These are phyloP conservation scores for Durusdinium trenchii DNA, from an alignment of 73 alveolate species.

Conservation along the genomic window DNA sequence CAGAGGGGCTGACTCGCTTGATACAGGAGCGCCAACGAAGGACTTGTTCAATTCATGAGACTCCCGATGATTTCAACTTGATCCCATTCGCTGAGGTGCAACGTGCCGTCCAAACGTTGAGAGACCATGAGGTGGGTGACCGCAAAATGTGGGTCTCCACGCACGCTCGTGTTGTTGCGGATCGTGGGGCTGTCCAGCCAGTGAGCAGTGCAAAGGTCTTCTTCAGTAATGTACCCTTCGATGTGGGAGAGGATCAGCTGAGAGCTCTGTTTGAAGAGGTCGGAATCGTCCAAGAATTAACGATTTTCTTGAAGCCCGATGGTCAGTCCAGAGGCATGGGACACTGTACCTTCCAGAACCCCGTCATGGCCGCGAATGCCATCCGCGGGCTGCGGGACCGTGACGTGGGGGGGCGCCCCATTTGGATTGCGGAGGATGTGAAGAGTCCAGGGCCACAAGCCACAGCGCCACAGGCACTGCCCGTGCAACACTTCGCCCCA, in stretches of 20 bases:
- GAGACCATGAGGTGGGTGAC: conserved; percentile 18
- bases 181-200: no score
- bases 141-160: conserved; percentile 63
- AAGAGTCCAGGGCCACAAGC: background rate
- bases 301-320: background rate
- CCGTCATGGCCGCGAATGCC: conserved; percentile 63
- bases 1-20: no score
- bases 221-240: conserved; percentile 83
- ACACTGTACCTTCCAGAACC: conserved; percentile 68
- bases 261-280: background rate
- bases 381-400: conserved; percentile 71
- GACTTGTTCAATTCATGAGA: no score
- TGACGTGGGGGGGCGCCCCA: conserved; percentile 76
- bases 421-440: conserved; percentile 86
- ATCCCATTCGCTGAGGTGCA: no score
- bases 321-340: conserved; percentile 53
- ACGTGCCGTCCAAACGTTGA: background rate
- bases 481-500: no score
- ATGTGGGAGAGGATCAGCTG: conserved; percentile 34
- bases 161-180: background rate
- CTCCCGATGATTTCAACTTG: no score
- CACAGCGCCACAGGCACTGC: background rate
- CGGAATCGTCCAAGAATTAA: background rate
- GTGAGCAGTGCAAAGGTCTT: conserved; percentile 22
- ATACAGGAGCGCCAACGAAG: no score